These are phyloP conservation scores for Phytophthora capsici DNA, from an alignment of 352 stramenopile species.

Conservation along the genomic window DNA sequence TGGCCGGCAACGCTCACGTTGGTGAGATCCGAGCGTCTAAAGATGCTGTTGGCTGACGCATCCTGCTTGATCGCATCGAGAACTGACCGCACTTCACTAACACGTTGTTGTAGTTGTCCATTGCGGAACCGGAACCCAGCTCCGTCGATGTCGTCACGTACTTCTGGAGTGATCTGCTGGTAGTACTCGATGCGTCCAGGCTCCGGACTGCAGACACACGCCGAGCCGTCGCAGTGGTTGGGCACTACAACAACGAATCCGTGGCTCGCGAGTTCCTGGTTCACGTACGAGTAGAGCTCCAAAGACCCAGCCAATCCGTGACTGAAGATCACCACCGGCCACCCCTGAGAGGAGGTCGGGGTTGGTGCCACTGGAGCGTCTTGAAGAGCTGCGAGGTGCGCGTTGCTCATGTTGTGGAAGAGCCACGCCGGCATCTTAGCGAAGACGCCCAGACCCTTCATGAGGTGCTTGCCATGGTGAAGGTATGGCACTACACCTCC, in stretches of 20 bases:
- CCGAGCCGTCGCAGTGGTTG: conserved; percentile 75
- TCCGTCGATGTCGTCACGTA: conserved; percentile 54
- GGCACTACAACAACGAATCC: conserved; percentile 62
- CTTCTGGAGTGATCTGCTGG: conserved; percentile 52
- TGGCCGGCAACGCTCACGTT: conserved; percentile 58
- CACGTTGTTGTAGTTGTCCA: conserved; percentile 57
- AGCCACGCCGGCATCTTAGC: conserved; percentile 55
- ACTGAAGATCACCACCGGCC: conserved; percentile 68
- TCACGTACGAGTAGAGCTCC: conserved; percentile 68
- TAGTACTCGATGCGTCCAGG: conserved; percentile 65
- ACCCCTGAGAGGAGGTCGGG: conserved; percentile 28
- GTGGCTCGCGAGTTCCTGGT: conserved; percentile 72
- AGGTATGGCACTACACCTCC: conserved; percentile 35
- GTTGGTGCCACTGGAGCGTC: conserved; percentile 44
- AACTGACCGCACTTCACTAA: conserved; percentile 56
- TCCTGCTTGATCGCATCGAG: conserved; percentile 43
- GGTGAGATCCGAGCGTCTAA: conserved; percentile 37
- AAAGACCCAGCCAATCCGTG: conserved; percentile 65
- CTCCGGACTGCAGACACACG: conserved; percentile 51
- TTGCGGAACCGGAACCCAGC: conserved; percentile 69
- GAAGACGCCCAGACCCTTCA: conserved; percentile 56
- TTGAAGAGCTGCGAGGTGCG: conserved; percentile 46
- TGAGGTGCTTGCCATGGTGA: conserved; percentile 62
- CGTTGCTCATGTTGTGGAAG: conserved; percentile 63
- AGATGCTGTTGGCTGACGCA: conserved; percentile 26